Conservation (phyloP, 2,329 filamentous ascomycete species). For the Cercospora janseana region DNA sequence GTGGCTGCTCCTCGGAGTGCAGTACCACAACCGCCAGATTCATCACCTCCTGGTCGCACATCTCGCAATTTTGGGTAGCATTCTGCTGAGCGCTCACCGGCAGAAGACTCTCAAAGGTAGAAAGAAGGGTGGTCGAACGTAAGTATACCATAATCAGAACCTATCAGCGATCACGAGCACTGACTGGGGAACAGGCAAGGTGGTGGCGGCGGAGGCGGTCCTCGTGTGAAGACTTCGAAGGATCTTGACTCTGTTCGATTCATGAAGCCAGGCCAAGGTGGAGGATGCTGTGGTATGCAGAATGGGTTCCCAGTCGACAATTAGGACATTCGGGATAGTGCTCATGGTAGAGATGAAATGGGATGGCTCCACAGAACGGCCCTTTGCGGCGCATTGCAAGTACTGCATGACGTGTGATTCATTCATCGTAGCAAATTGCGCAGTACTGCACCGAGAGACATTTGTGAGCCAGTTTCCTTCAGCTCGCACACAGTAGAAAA, state of each 20-base stretch:
- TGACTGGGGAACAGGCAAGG: background rate
- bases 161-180: background rate
- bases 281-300: slow-evolving; percentile 14
- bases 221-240: slow-evolving; percentile 7
- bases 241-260: slow-evolving; percentile 11
- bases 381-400: background rate
- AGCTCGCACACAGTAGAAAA: too few species aligned
- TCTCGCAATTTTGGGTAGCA: slow-evolving; percentile 16
- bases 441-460: too few species aligned
- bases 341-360: too few species aligned
- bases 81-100: slow-evolving; percentile 17
- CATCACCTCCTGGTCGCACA: slow-evolving; percentile 24
- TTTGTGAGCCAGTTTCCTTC: too few species aligned
- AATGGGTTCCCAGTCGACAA: slow-evolving; percentile 16
- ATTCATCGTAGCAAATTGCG: too few species aligned
- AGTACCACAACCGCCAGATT: slow-evolving; percentile 15
- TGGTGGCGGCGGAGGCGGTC: slow-evolving; percentile 10
- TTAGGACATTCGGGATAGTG: background rate
- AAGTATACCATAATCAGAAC: slow-evolving; percentile 3
- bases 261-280: slow-evolving; percentile 9
- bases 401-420: background rate
- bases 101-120: slow-evolving; percentile 12
- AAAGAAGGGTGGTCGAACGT: slow-evolving; percentile 9
- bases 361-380: too few species aligned
- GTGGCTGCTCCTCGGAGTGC: slow-evolving; percentile 23